phyloP scores from a whole-genome alignment of 495 filamentous ascomycete species.

The Neurospora tetrasperma region DNA sequence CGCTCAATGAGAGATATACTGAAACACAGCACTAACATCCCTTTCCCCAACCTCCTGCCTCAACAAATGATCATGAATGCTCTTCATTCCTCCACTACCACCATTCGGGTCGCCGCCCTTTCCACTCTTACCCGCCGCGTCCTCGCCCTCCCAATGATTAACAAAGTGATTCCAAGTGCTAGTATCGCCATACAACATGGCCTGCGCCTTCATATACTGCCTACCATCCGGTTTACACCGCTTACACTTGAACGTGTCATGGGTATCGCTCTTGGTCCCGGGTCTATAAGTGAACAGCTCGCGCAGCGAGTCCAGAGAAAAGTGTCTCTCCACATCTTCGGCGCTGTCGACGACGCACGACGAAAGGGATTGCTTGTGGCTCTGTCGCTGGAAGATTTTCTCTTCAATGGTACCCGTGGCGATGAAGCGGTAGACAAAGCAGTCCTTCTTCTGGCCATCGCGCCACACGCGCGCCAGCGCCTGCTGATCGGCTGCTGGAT shows the following conservation, averaged over 20 bases:
- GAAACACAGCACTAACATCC: constrained; percentile 89
- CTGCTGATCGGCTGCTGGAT: constrained; percentile 96
- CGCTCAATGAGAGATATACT: constrained; percentile 83
- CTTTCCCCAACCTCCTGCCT: constrained; percentile 72
- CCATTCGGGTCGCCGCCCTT: not conserved
- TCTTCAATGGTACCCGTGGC: constrained; percentile 97
- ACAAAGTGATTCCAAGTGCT: constrained; percentile 98
- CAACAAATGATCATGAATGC: constrained; percentile 85
- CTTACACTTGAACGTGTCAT: constrained; percentile 99
- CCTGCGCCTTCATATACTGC: constrained; percentile 79
- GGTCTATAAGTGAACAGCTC: constrained; percentile 90
- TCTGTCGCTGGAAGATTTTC: constrained; percentile 98
- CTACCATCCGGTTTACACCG: constrained; percentile 77
- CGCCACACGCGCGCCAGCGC: constrained; percentile 96
- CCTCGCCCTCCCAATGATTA: constrained; percentile 38
- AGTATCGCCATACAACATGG: constrained; percentile 95
- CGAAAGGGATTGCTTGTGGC: constrained; percentile 92
- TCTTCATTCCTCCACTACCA: constrained; percentile 40
- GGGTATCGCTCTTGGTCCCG: constrained; percentile 80
- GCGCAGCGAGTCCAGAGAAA: constrained; percentile 74
- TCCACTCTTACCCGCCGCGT: not conserved
- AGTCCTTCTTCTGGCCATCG: constrained; percentile 98
- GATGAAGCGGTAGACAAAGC: constrained; percentile 98
- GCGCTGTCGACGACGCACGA: constrained; percentile 96
- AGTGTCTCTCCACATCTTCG: constrained; percentile 95